These are phyloP conservation scores for Kuraishia ogatae DNA, from an alignment of 805 yeast genomes.

Conservation along the genomic window DNA sequence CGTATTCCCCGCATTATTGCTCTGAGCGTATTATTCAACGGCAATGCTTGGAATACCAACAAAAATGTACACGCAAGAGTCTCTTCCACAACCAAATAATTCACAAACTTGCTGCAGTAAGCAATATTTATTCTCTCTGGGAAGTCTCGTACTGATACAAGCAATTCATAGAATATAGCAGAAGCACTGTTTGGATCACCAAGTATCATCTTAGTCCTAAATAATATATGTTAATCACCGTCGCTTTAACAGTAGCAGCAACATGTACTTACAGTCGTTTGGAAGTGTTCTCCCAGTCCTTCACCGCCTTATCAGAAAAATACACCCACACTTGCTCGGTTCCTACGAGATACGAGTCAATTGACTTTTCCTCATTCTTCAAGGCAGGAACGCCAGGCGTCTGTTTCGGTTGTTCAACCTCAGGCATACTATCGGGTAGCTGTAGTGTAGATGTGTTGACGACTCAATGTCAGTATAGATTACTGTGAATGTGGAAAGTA, in stretches of 20 bases:
- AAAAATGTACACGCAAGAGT: slow-evolving; percentile 7
- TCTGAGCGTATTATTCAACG: slow-evolving; percentile 9
- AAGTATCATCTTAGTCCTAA: not conserved
- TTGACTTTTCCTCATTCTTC: not conserved
- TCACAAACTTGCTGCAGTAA: slow-evolving; percentile 1
- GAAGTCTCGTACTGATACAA: not conserved
- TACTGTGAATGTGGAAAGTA: too few relatives aligned
- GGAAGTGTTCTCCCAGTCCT: not conserved
- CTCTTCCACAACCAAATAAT: not conserved
- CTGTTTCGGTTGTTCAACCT: not conserved
- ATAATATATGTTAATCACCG: not conserved
- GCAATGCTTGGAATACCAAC: slow-evolving; percentile 16
- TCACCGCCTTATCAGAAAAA: not conserved
- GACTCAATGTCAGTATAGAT: not conserved
- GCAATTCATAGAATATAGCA: slow-evolving; percentile 1
- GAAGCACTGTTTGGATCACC: not conserved
- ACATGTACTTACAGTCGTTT: not conserved
- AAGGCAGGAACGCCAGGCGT: not conserved
- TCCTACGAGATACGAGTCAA: not conserved
- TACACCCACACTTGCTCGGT: not conserved
- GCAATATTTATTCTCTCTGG: slow-evolving; percentile 9
- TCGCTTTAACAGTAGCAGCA: too few relatives aligned
- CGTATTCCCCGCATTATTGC: slow-evolving; percentile 16
- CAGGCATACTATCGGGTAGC: not conserved
- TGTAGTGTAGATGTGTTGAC: not conserved